These are phyloP conservation scores for Oenanthe javanica DNA, from an alignment of 140 eudicot species.

Conservation along the genomic window DNA sequence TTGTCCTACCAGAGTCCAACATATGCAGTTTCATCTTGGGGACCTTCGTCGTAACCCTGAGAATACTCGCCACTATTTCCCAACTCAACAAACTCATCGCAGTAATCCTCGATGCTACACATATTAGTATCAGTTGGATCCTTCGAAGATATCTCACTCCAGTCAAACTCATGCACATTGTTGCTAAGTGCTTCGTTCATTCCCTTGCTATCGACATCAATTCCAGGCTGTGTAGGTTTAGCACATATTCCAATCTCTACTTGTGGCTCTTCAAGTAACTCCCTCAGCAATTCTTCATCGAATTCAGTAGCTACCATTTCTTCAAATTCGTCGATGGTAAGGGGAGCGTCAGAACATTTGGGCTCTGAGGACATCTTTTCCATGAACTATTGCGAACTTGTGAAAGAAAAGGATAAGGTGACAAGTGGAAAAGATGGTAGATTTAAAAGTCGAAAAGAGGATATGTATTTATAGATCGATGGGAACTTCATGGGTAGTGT, in stretches of 20 bases:
- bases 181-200: not conserved
- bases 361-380: slow-evolving; percentile 12
- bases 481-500: slow-evolving; percentile 6
- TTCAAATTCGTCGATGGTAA: slow-evolving; percentile 7
- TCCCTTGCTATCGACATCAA: not conserved
- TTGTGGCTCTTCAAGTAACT: slow-evolving; percentile 11
- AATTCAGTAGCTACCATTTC: slow-evolving; percentile 9
- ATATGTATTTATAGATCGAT: slow-evolving; percentile 5
- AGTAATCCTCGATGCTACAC: not conserved
- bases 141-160: not conserved
- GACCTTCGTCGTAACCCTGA: not conserved
- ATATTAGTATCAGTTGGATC: not conserved
- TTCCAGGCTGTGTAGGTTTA: not conserved
- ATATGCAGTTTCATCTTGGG: not conserved
- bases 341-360: not conserved
- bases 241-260: not conserved
- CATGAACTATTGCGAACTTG: not conserved
- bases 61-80: slow-evolving; percentile 1
- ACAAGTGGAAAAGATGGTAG: not conserved
- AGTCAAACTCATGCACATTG: slow-evolving; percentile 2
- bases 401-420: not conserved
- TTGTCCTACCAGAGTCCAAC: slow-evolving; percentile 10
- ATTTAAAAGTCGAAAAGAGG: not conserved
- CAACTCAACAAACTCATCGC: not conserved
- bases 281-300: slow-evolving; percentile 10